Conservation (phyloP, 2,329 filamentous ascomycete species). For the Blumeria hordei region DNA sequence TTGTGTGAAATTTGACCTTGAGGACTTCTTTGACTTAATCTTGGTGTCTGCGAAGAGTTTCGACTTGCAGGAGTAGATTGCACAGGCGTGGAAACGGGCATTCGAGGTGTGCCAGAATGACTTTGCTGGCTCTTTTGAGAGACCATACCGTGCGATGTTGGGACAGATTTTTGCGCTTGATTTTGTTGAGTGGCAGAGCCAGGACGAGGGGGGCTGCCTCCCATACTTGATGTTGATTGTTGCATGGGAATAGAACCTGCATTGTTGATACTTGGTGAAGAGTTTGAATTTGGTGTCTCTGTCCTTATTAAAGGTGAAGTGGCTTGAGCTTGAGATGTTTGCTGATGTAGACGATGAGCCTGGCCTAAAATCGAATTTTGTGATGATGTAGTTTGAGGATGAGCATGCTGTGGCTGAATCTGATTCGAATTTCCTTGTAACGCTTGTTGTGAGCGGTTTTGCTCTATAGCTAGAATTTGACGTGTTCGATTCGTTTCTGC, state of each 20-base stretch:
- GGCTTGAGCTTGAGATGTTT: conserved; percentile 34
- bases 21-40: conserved; percentile 37
- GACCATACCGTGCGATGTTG: conserved; percentile 38
- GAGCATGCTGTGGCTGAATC: conserved; percentile 18
- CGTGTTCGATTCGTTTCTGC: conserved; percentile 4
- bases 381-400: conserved; percentile 21
- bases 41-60: conserved; percentile 30
- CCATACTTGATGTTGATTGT: conserved; percentile 40
- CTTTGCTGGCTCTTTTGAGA: conserved; percentile 41
- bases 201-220: conserved; percentile 40
- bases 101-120: conserved; percentile 37
- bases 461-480: neutral
- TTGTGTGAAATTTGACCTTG: conserved; percentile 33
- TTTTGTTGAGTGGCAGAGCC: conserved; percentile 37
- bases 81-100: conserved; percentile 36
- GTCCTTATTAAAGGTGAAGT: conserved; percentile 44
- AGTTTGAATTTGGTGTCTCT: conserved; percentile 37
- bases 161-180: conserved; percentile 28
- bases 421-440: conserved; percentile 9
- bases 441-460: conserved; percentile 14
- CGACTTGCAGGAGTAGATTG: conserved; percentile 34
- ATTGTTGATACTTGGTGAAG: conserved; percentile 35
- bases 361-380: conserved; percentile 17
- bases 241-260: conserved; percentile 30
- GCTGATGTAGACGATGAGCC: conserved; percentile 19